Evolutionary conservation across 495 filamentous ascomycete genomes (phyloP), one percentile per base, ranked within the genome.

Genomic region (Trichoderma gamsii): DNA sequence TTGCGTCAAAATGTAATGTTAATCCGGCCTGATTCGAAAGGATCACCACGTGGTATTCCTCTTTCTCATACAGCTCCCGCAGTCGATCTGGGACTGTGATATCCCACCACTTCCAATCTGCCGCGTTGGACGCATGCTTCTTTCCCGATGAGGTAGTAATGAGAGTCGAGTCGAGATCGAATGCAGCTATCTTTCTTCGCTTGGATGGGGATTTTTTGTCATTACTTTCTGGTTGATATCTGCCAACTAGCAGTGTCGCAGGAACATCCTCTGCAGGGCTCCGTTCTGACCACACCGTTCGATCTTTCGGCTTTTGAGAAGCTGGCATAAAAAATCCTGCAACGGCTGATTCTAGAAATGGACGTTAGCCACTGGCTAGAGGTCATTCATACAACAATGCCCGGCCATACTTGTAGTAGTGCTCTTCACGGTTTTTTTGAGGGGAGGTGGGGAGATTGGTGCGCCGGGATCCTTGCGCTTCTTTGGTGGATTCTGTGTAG

Each of bases 101-200:
- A 73, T 96, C 81, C 93, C 93, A 98, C 95, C 95, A 99, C 78
- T 90, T 90, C 95, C 95, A 99, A 76, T 98, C 95, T 4, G 81
- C 77, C 0, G 87, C 83, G 69, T 87, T 86, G 70, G 82, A 84
- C 7, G 87, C 83, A 69, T 92, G 93, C 35, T 83, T 87, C 73
- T 92, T 95, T 6, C 93, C 93, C 0, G 95, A 97, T 0, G 84
- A 81, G 0, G 91, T 89, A 4, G 81, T 80, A 67, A 98, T 92
- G 18, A 99, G 76, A 7, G 96, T 99, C 51, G 90, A 93, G 77
- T 97, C 95, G 89, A 99, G 85, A 73, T 99, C 95, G 75, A 99
- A 98, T 0, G 88, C 90, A 27, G 93, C 94, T 66, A 99, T 85
- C 76, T 89, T 95, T 25, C 74, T 71, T 67, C 72, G 82, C 77